These are phyloP conservation scores for Luzula sylvatica DNA, from an alignment of 176 grass and related monocot genomes.

Conservation along the genomic window DNA sequence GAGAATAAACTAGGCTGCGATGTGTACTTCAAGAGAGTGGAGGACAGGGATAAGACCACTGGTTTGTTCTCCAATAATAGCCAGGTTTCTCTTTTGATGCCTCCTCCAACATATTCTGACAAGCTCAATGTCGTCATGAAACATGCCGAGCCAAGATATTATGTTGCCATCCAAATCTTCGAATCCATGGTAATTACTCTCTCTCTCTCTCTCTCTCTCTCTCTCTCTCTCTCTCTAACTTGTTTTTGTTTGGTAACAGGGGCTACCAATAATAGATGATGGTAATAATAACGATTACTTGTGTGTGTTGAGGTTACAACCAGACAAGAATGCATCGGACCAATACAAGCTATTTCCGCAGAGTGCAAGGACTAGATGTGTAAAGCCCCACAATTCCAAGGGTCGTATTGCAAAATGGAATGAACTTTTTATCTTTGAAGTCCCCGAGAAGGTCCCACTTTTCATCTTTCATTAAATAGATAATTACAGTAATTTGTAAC, in stretches of 20 bases:
- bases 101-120: slow-evolving; percentile 80
- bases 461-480: too few species aligned
- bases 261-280: slow-evolving; percentile 76
- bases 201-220: background rate
- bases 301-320: slow-evolving; percentile 78
- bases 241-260: slow-evolving; percentile 38
- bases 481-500: too few species aligned
- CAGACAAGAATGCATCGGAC: slow-evolving; percentile 65
- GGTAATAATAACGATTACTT: slow-evolving; percentile 89
- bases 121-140: slow-evolving; percentile 69
- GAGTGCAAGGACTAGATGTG: slow-evolving; percentile 96
- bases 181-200: slow-evolving; percentile 64
- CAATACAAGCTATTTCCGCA: slow-evolving; percentile 92
- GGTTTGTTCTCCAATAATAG: slow-evolving; percentile 52
- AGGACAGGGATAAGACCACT: slow-evolving; percentile 31
- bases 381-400: slow-evolving; percentile 45
- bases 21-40: slow-evolving; percentile 80
- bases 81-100: slow-evolving; percentile 61
- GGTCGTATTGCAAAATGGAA: slow-evolving; percentile 71
- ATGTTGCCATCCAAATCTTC: slow-evolving; percentile 89
- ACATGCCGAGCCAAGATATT: slow-evolving; percentile 70
- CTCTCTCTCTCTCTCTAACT: too few species aligned
- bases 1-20: slow-evolving; percentile 94
- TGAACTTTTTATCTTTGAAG: slow-evolving; percentile 93
- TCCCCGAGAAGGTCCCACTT: slow-evolving; percentile 65